Evolutionary conservation across 1,284 basidiomycete genomes (phyloP).

Genomic region (Phenoliferia sp.): DNA sequence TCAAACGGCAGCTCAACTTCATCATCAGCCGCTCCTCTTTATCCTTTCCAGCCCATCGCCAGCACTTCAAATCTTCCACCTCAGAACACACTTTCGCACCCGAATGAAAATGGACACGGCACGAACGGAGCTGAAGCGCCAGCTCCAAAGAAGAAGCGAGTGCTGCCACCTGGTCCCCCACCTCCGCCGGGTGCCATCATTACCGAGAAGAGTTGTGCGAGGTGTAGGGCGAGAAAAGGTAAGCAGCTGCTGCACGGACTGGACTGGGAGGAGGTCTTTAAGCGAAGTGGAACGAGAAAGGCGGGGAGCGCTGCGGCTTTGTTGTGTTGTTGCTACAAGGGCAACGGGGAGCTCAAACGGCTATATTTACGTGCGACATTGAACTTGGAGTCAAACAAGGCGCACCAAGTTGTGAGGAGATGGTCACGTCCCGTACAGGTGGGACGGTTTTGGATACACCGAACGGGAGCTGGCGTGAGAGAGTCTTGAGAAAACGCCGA

Average conservation of each 20-base stretch:
- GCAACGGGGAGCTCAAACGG: background rate
- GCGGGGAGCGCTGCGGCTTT: background rate
- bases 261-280: background rate
- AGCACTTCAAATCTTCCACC: background rate
- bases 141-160: background rate
- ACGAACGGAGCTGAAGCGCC: background rate
- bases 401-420: no score
- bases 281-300: background rate
- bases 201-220: slow-evolving; percentile 5
- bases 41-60: no score
- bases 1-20: no score
- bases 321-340: background rate
- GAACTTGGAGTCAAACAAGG: background rate
- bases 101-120: background rate
- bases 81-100: background rate
- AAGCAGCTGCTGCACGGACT: background rate
- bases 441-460: no score
- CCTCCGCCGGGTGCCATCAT: slow-evolving; percentile 4
- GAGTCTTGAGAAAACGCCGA: no score
- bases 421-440: no score
- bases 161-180: background rate
- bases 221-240: slow-evolving; percentile 4
- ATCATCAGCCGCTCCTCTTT: no score
- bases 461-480: no score
- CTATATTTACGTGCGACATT: background rate